Percentiles rank a stretch among this genome's conserved stretches.
These are phyloP conservation scores for Cinnamomum micranthum DNA, from an alignment of 164 flowering plant species.

Conservation along the genomic window DNA sequence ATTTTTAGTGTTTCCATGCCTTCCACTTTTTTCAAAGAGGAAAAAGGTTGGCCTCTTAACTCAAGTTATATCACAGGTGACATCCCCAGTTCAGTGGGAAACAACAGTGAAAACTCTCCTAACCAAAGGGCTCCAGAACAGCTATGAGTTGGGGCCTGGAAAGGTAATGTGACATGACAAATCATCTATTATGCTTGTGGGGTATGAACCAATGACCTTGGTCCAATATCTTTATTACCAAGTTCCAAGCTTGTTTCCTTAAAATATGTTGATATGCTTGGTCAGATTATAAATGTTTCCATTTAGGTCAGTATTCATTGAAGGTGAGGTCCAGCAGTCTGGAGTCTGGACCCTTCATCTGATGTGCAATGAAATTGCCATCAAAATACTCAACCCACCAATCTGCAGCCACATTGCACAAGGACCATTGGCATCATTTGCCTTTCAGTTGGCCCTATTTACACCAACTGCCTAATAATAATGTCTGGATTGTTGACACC, in stretches of 20 bases:
- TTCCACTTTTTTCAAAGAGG: neutral
- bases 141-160: slow-evolving; percentile 97
- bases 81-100: slow-evolving; percentile 98
- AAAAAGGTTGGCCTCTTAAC: slow-evolving; percentile 1
- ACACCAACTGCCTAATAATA: no score
- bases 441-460: no score
- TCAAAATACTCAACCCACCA: neutral
- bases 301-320: neutral
- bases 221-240: neutral
- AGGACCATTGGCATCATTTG: no score
- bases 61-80: slow-evolving; percentile 47
- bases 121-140: slow-evolving; percentile 62
- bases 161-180: slow-evolving; percentile 44
- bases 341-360: neutral
- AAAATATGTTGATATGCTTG: neutral
- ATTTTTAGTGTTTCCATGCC: neutral
- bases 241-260: neutral
- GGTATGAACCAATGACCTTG: neutral
- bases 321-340: neutral
- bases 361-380: neutral
- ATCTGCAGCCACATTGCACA: no score
- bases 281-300: neutral
- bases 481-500: no score
- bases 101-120: slow-evolving; percentile 81
- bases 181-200: neutral